A percentile compares a stretch with the other conserved stretches of the same genome.
phyloP scores from a whole-genome alignment of 345 rosid genomes.

The Brassica juncea region DNA sequence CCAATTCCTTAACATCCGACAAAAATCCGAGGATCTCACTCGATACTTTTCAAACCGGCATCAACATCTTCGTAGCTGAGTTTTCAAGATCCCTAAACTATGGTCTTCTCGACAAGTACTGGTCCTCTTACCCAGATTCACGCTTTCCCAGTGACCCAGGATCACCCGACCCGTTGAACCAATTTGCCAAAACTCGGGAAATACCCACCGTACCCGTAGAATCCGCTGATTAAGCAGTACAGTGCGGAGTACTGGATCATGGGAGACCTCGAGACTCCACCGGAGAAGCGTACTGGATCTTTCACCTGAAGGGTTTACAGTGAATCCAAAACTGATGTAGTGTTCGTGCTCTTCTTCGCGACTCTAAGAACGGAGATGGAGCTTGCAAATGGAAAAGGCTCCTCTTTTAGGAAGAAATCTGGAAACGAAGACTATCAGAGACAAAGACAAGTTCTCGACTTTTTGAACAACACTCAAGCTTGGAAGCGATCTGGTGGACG shows the following conservation, averaged over 20 bases:
- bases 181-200: constrained; percentile 25
- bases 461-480: constrained; percentile 61
- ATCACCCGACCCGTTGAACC: constrained; percentile 46
- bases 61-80: constrained; percentile 74
- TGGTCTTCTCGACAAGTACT: constrained; percentile 71
- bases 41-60: constrained; percentile 27
- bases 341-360: constrained; percentile 88
- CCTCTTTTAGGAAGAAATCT: constrained; percentile 64
- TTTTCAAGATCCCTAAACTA: constrained; percentile 89
- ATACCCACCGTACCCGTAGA: constrained; percentile 71
- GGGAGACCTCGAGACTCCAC: constrained; percentile 81
- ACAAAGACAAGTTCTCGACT: constrained; percentile 68
- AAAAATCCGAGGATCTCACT: constrained; percentile 17
- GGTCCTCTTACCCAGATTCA: constrained; percentile 67
- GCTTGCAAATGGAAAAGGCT: constrained; percentile 64
- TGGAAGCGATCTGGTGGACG: constrained; percentile 82
- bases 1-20: constrained; percentile 13
- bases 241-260: constrained; percentile 97
- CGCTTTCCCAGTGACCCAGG: constrained; percentile 74
- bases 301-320: constrained; percentile 64
- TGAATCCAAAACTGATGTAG: constrained; percentile 65
- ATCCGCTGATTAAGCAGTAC: constrained; percentile 89
- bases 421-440: constrained; percentile 76
- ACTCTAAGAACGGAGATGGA: constrained; percentile 90
- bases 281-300: constrained; percentile 46